Conservation (phyloP, 83 land plant genomes). For the Diphasiastrum complanatum region DNA sequence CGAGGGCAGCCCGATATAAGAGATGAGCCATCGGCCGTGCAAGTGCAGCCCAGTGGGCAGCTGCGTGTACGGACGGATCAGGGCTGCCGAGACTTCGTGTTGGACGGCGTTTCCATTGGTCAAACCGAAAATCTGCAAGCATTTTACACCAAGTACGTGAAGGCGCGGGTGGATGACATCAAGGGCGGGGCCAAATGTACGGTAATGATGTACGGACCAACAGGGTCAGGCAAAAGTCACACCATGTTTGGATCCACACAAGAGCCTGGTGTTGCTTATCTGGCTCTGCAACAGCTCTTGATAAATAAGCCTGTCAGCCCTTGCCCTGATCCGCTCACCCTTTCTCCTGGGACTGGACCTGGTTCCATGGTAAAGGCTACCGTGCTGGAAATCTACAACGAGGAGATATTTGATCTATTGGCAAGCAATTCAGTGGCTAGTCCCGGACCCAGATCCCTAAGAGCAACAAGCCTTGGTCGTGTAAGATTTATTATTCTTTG, state of each 20-base stretch:
- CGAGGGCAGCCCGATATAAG: constrained; percentile 49
- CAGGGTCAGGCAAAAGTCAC: constrained; percentile 86
- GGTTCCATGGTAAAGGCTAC: constrained; percentile 41
- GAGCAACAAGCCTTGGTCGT: not conserved
- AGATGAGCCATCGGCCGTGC: constrained; percentile 36
- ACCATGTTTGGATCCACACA: constrained; percentile 79
- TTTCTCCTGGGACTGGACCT: not conserved
- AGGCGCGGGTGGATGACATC: constrained; percentile 56
- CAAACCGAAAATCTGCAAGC: constrained; percentile 49
- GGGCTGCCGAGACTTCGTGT: constrained; percentile 70
- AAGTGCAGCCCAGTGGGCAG: constrained; percentile 33
- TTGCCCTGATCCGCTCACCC: not conserved
- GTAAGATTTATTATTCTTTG: constrained; percentile 1
- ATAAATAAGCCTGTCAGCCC: constrained; percentile 15
- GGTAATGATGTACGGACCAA: constrained; percentile 90
- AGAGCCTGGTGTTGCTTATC: constrained; percentile 75
- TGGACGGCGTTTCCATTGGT: constrained; percentile 67
- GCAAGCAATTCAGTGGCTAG: constrained; percentile 23
- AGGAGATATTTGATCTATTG: constrained; percentile 76
- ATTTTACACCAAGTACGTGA: constrained; percentile 63
- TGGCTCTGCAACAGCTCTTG: constrained; percentile 56
- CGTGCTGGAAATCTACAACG: constrained; percentile 86
- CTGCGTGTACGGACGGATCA: constrained; percentile 56
- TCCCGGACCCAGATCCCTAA: constrained; percentile 5
- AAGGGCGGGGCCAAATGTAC: constrained; percentile 62